Base-by-base conservation (phyloP, 2,329 filamentous ascomycete genomes). In the Diaporthe helianthi region DNA sequence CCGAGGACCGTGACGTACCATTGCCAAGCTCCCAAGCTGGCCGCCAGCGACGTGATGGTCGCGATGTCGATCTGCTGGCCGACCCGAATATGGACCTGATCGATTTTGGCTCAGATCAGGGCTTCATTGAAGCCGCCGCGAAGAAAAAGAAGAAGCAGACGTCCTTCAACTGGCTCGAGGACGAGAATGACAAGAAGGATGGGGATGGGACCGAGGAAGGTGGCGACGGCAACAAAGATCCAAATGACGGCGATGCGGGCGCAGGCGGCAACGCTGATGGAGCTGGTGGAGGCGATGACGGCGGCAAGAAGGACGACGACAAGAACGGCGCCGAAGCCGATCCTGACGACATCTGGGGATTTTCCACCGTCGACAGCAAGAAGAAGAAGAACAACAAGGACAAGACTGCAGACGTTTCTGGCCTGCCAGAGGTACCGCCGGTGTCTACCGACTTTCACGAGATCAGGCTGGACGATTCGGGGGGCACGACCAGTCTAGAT, bases 401-500 rank as follows among this genome's bases (percentile, higher is more conserved):
- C 71, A 73, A 74, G 49, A 73, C 74, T 6, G 61, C 73, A 0
- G 71, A 73, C 10, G 31, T 64, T 38, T 75, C 74, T 10, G 73
- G 73, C 6, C 61, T 75, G 49, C 74, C 75, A 49, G 70, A 71
- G 24, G 67, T 73, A 46, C 51, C 76, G 15, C 58, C 58, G 29
- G 44, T 47, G 31, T 71, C 76, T 2, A 74, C 76, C 68, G 80
- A 84, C n/a, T 92, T 93, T 73, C 85, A 92, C 53, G 90, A 93
- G 33, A 88, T 93, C 73, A 91, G 88, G 74, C 79, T 93, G 31
- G 86, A 89, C 72, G 89, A 90, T 68, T 76, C 80, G 31, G 83
- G 81, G 33, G 70, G 67, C 17, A 49, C 41, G 22, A 51, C 13
- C 8, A n/a, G 31, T 44, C 86, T 87, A 67, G 86, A 89, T 71